A percentile compares a stretch with the other conserved stretches of the same genome.
Conservation (phyloP, 441 rosid genomes). For the Capsella rubella region DNA sequence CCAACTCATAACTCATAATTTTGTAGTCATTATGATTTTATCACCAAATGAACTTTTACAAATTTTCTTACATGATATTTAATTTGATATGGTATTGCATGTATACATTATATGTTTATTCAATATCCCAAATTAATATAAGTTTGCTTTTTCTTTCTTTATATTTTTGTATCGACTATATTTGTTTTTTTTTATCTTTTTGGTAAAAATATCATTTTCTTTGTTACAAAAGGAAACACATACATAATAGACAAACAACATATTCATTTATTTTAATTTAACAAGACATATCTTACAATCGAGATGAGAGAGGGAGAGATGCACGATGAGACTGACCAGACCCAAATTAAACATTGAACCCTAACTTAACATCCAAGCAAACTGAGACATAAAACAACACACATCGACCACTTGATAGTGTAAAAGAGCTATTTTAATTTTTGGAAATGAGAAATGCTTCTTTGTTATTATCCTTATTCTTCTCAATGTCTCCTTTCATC, state of each 20-base stretch:
- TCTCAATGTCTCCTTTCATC: slow-evolving; percentile 40
- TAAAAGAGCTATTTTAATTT: slow-evolving; percentile 19
- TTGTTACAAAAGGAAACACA: slow-evolving; percentile 3
- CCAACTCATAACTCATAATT: too few relatives aligned
- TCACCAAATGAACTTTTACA: too few relatives aligned
- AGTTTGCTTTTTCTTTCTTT: too few relatives aligned
- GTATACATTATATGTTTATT: too few relatives aligned
- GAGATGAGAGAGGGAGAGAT: slow-evolving; percentile 28
- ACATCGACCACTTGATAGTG: slow-evolving; percentile 14
- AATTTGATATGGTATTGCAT: too few relatives aligned
- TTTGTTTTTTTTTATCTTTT: too few relatives aligned
- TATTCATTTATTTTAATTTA: slow-evolving; percentile 5
- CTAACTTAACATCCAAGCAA: slow-evolving; percentile 37
- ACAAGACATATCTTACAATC: slow-evolving; percentile 29
- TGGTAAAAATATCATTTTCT: neutral
- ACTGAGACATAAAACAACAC: slow-evolving; percentile 5
- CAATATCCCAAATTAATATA: too few relatives aligned
- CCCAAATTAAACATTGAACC: slow-evolving; percentile 14
- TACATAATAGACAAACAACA: slow-evolving; percentile 10
- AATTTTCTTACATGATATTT: too few relatives aligned
- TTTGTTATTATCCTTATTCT: slow-evolving; percentile 24
- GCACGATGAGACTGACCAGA: neutral
- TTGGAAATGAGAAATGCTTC: slow-evolving; percentile 30
- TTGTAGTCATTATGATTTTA: too few relatives aligned
- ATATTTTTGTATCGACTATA: too few relatives aligned